These are phyloP conservation scores for Globisporangium emineosum DNA, from an alignment of 352 stramenopile genomes.

Conservation along the genomic window DNA sequence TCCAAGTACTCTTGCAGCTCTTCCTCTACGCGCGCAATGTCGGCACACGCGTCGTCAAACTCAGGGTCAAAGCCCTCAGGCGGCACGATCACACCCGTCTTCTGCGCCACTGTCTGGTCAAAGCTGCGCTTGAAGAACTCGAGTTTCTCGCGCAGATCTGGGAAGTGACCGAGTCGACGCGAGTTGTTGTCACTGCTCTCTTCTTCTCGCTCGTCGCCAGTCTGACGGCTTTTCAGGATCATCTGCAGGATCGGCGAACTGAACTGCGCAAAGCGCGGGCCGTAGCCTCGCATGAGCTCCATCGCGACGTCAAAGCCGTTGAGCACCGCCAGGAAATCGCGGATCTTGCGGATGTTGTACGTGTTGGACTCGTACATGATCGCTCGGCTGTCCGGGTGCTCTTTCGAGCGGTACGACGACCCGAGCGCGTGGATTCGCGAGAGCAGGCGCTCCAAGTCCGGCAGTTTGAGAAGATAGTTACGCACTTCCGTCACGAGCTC, in stretches of 20 bases:
- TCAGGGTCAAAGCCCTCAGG: constrained; percentile 91
- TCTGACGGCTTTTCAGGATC: constrained; percentile 39
- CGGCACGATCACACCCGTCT: constrained; percentile 92
- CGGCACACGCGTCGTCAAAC: constrained; percentile 91
- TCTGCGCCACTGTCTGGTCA: constrained; percentile 90
- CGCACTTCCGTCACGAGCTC: constrained; percentile 82
- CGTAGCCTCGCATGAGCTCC: constrained; percentile 83
- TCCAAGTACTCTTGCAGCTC: constrained; percentile 92
- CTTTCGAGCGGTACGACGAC: constrained; percentile 66
- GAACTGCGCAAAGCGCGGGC: constrained; percentile 57
- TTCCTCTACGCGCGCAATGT: constrained; percentile 82
- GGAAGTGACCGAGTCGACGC: constrained; percentile 65
- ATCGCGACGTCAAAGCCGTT: constrained; percentile 86
- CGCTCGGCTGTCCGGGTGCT: constrained; percentile 95
- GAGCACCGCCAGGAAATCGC: constrained; percentile 89
- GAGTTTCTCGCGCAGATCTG: constrained; percentile 90
- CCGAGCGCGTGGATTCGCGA: constrained; percentile 96
- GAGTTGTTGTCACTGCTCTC: neutral
- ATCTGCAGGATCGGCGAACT: constrained; percentile 50
- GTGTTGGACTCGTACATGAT: constrained; percentile 97
- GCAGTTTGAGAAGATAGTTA: constrained; percentile 85
- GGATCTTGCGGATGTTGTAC: constrained; percentile 98
- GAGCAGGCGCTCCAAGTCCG: constrained; percentile 96
- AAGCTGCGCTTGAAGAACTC: constrained; percentile 97
- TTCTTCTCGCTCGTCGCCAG: neutral